Base-by-base conservation (phyloP, 345 rosid genomes). In the Populus euphratica region DNA sequence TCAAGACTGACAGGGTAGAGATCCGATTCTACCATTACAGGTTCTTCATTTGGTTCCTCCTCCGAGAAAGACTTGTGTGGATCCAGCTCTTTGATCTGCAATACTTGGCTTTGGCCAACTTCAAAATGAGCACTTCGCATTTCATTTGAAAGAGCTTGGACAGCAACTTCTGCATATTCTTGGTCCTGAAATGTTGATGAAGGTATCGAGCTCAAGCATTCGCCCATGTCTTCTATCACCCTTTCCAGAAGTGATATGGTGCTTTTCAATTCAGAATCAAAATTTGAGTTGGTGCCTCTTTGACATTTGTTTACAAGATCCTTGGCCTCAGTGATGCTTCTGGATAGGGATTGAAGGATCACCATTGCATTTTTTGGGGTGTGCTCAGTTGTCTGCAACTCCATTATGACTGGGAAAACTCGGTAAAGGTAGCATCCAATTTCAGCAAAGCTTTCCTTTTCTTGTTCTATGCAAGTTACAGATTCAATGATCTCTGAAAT, bases 351-450 rank as follows among this genome's bases (percentile, higher is more conserved):
- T 50, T 82, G 85, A 43, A 91, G 79, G 74, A 89, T 76, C 76
- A 88, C 90, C 74, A 71, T 69, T 17, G 86, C 79, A 73, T 87
- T 87, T 43, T 66, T 79, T 3, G 91, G 83, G 39, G 76, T 43
- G 31, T 74, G 61, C 81, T 85, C 86, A 8, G 78, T 75, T 73
- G 80, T 75, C 86, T 86, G 89, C 83, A 92, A 80, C 88, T 94
- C 98, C 94, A 89, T 87, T 75, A 94, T 67, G 49, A 83, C 89
- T 0, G 82, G 80, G 72, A 87, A 86, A 79, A 86, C 86, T 78
- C 97, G 88, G 83, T 90, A 91, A 27, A 94, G 63, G 81, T 89
- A 92, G 82, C 94, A 87, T 29, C 93, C 93, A 9, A 84, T 73
- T 74, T 87, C 85, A 18, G 78, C 74, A 20, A 94, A 86, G 39